Conservation (phyloP, 371 early-diverging fungal species). For the Syncephalastrum monosporum region DNA sequence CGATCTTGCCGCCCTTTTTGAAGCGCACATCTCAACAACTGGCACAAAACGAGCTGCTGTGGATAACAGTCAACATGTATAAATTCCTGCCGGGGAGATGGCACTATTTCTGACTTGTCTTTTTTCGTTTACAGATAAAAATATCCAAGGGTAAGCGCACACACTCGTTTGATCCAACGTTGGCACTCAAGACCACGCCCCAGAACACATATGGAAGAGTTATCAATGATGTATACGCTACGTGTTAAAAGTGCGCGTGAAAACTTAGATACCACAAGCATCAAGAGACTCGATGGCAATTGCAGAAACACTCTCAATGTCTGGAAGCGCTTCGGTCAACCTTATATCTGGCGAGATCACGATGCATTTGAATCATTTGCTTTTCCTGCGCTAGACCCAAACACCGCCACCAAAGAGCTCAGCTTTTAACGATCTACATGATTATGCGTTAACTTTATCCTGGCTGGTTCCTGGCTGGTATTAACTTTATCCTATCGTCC, state of each 20-base stretch:
- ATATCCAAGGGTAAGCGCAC: constrained; percentile 9
- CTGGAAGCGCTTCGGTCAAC: constrained; percentile 4
- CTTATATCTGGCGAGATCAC: constrained; percentile 7
- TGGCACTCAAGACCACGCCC: no score
- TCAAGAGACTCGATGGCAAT: constrained; percentile 1
- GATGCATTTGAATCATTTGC: constrained; percentile 2
- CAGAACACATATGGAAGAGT: no score
- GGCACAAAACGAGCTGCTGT: no score
- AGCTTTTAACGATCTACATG: constrained; percentile 1
- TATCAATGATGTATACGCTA: constrained; percentile 8
- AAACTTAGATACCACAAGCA: constrained; percentile 8
- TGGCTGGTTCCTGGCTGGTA: no score
- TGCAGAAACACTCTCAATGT: background rate
- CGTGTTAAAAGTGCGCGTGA: constrained; percentile 1
- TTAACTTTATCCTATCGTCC: no score
- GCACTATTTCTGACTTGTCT: background rate
- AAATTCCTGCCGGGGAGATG: background rate
- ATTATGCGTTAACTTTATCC: no score
- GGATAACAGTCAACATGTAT: no score
- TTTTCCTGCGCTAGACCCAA: constrained; percentile 8
- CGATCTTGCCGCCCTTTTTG: no score
- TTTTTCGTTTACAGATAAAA: constrained; percentile 11
- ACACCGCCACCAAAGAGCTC: constrained; percentile 6
- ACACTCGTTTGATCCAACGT: no score
- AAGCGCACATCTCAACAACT: no score